Conservation (phyloP, 1,284 basidiomycete species). For the Entoloma clypeatum region DNA sequence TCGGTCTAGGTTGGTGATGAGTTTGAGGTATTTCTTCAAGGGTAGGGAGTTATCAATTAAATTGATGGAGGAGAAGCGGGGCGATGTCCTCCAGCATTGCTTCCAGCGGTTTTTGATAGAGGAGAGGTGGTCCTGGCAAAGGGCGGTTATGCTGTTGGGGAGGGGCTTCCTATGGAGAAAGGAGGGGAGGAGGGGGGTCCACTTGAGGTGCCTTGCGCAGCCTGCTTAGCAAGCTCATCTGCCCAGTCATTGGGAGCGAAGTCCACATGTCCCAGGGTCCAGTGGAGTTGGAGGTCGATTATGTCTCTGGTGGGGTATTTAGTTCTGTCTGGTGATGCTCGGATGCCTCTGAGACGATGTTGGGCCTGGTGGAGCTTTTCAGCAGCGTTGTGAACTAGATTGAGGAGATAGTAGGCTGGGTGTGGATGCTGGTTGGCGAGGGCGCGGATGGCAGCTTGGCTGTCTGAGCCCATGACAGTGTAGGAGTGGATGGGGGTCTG, state of each 20-base stretch:
- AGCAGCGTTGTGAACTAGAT: slow-evolving; percentile 1
- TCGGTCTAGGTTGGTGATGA: slow-evolving; percentile 1
- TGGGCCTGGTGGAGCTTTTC: slow-evolving; percentile 5
- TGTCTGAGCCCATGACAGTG: no score
- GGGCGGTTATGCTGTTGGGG: slow-evolving; percentile 1
- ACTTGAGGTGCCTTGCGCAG: slow-evolving; percentile 3
- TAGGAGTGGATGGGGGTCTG: slow-evolving; percentile 2
- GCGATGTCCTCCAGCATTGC: slow-evolving; percentile 1
- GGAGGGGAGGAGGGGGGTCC: background rate
- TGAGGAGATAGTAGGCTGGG: slow-evolving; percentile 10
- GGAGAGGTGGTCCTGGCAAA: slow-evolving; percentile 3
- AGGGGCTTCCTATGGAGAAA: no score
- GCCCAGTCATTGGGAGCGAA: slow-evolving; percentile 3
- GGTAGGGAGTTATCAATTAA: slow-evolving; percentile 6
- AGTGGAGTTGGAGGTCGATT: slow-evolving; percentile 6
- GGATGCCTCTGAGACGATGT: background rate
- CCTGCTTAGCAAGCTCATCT: background rate
- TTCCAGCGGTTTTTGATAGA: background rate
- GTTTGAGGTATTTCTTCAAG: slow-evolving; percentile 2
- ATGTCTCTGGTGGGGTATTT: background rate
- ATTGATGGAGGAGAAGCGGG: slow-evolving; percentile 1
- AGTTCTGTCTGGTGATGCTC: background rate
- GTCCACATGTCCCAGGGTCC: slow-evolving; percentile 4
- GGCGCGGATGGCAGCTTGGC: background rate
- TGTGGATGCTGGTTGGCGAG: slow-evolving; percentile 3